Evolutionary conservation across 345 rosid genomes (phyloP).

Genomic region (Lenwebbia sp.): DNA sequence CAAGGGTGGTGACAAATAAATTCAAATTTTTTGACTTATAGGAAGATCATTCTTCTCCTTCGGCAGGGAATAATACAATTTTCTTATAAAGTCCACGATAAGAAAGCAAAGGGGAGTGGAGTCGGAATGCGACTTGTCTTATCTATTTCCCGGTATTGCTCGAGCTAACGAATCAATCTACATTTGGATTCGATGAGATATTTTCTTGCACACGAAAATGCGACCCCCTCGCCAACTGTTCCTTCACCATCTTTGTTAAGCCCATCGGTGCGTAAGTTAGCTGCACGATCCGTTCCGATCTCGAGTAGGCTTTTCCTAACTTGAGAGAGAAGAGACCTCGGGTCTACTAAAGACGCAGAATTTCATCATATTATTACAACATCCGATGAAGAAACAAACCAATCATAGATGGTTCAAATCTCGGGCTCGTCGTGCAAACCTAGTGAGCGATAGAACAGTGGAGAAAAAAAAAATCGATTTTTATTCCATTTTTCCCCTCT

Average conservation of each 20-base stretch:
- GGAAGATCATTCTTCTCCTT: neutral
- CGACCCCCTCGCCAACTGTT: too few relatives aligned
- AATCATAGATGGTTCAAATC: neutral
- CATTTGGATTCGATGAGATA: too few relatives aligned
- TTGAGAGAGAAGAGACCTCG: neutral
- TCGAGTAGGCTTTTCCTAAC: neutral
- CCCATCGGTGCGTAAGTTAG: too few relatives aligned
- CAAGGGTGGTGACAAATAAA: neutral
- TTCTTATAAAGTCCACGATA: neutral
- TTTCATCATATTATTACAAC: neutral
- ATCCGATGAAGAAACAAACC: neutral
- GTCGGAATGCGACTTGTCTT: neutral
- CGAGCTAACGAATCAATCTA: neutral
- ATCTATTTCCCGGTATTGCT: neutral
- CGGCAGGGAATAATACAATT: rapidly evolving
- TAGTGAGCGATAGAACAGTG: neutral
- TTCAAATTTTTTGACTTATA: rapidly evolving
- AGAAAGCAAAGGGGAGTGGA: too few relatives aligned
- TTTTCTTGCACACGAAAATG: too few relatives aligned
- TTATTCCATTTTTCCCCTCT: neutral
- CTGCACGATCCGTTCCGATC: too few relatives aligned
- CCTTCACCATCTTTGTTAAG: too few relatives aligned
- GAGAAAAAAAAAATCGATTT: neutral
- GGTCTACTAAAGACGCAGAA: neutral
- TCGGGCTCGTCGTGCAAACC: neutral